A percentile compares a stretch with the other conserved stretches of the same genome.
Conservation (phyloP, 805 yeast genomes). For the Yueomyces sinensis region DNA sequence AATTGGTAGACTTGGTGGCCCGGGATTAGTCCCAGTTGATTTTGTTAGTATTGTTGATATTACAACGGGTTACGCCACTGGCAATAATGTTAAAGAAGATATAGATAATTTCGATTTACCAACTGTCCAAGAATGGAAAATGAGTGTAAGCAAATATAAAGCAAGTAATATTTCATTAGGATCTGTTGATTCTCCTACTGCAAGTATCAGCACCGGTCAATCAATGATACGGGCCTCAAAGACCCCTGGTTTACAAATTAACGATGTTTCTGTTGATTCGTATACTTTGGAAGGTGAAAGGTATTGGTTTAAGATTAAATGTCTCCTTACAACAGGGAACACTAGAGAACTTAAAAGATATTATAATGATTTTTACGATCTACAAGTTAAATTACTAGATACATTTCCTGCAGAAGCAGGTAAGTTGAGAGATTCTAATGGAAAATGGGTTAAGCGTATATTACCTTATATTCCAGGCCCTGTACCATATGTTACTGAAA, state of each 20-base stretch:
- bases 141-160: constrained; percentile 78
- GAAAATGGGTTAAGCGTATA: constrained; percentile 60
- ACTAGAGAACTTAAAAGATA: constrained; percentile 65
- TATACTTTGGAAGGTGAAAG: constrained; percentile 74
- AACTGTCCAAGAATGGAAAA: constrained; percentile 92
- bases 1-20: constrained; percentile 88
- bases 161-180: constrained; percentile 76
- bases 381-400: constrained; percentile 73
- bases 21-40: constrained; percentile 88
- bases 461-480: constrained; percentile 97
- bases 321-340: constrained; percentile 54
- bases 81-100: constrained; percentile 40
- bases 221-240: not conserved
- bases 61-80: constrained; percentile 45
- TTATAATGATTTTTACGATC: constrained; percentile 92
- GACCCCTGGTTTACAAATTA: constrained; percentile 11
- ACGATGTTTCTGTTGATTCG: constrained; percentile 58
- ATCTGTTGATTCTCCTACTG: constrained; percentile 21
- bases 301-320: constrained; percentile 74
- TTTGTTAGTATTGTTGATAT: constrained; percentile 81
- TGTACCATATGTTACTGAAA: constrained; percentile 76
- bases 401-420: constrained; percentile 91
- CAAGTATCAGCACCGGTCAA: not conserved
- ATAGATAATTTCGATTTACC: constrained; percentile 66
- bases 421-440: constrained; percentile 30